Evolutionary conservation across 345 rosid genomes (phyloP), one percentile per base, ranked within the genome.

Genomic region (Sisymbrium irio): DNA sequence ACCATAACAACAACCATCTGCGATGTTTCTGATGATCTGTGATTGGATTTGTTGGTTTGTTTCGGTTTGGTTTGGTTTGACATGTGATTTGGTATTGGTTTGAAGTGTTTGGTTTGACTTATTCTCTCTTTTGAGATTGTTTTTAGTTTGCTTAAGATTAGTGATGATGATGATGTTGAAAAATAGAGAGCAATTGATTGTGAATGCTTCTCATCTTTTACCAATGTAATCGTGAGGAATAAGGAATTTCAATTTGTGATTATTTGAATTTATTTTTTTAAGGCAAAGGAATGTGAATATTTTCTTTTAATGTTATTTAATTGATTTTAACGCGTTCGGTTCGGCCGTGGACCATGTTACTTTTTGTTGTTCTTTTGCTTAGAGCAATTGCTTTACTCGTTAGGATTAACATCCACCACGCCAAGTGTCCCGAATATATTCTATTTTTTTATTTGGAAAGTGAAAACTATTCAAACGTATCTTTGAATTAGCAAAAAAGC

Each of bases 81-180:
- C 18, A 46, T 57, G 50, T 65, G 22, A 35, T 72, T 73, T 19
- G 39, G 33, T 1, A 64, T 58, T 58, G 69, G 62, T 27, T 41
- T 44, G 57, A 25, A 56, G 56, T 59, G 42, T 73, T 73, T 72
- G 73, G 54, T 58, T 74, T 49, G 67, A 36, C 58, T 22, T 27
- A n/a, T 4, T 73, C 40, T 56, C 28, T 41, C 65, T 55, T n/a
- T n/a, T 45, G 59, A 58, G 41, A 49, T 50, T 41, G 49, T 39
- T 28, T 27, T 22, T 67, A 37, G 61, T 66, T 74, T 74, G 67
- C 67, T 60, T 50, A 57, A 54, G 57, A 17, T 27, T 30, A 11
- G 49, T 39, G 51, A 71, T 49, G 53, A 75, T 75, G 78, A 67
- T 74, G 73, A 75, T 75, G 78, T 59, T 74, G 73, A 74, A 59